phyloP scores from a whole-genome alignment of 306 rosid genomes.

The Macrotyloma uniflorum region DNA sequence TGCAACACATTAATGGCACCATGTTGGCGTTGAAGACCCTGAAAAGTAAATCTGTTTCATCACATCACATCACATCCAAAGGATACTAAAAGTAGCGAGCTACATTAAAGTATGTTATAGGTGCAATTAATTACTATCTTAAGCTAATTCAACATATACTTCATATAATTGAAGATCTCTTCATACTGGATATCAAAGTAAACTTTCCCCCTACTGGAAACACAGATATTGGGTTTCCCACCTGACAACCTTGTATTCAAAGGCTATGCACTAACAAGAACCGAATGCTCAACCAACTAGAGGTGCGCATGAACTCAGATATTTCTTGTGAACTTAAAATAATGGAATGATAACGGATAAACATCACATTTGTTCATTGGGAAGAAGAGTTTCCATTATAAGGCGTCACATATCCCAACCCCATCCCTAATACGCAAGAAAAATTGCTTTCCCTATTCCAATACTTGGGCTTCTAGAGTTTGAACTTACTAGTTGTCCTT shows the following conservation, averaged over 20 bases:
- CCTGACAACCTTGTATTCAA: not conserved
- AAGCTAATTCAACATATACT: not conserved
- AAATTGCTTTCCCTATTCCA: conserved; percentile 22
- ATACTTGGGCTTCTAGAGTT: not conserved
- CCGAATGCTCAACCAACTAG: conserved; percentile 8
- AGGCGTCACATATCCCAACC: too few species aligned
- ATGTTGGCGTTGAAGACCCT: conserved; percentile 70
- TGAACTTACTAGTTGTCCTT: not conserved
- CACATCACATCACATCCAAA: conserved; percentile 25
- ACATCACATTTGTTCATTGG: not conserved
- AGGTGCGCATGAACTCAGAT: too few species aligned
- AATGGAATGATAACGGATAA: not conserved
- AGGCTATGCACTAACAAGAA: conserved; percentile 11
- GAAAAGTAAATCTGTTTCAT: conserved; percentile 33
- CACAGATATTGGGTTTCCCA: conserved; percentile 15
- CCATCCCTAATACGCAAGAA: not conserved
- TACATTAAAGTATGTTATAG: not conserved
- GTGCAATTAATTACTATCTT: conserved; percentile 15
- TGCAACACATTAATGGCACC: conserved; percentile 78
- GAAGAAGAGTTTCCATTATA: not conserved
- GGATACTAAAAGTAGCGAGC: conserved; percentile 17
- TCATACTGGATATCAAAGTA: not conserved
- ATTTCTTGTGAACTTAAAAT: not conserved
- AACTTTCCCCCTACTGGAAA: not conserved
- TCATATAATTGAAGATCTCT: conserved; percentile 2